phyloP scores from a whole-genome alignment of 495 filamentous ascomycete species.

The Durotheca rogersii region DNA sequence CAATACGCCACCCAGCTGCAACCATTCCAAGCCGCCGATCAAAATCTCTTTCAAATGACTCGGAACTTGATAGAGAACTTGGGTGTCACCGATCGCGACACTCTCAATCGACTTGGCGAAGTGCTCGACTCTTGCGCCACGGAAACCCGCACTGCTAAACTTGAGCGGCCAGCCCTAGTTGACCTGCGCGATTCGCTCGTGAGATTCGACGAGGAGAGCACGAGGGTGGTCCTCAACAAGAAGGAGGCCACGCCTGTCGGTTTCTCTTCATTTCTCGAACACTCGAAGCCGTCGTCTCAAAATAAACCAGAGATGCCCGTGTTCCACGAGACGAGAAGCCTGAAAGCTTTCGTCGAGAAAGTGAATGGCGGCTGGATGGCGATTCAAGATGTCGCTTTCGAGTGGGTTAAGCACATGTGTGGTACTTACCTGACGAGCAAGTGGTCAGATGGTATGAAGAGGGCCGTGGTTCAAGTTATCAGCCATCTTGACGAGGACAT shows the following conservation, averaged over 20 bases:
- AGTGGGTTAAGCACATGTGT: slow-evolving; percentile 63
- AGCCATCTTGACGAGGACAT: slow-evolving; percentile 68
- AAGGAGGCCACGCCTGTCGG: slow-evolving; percentile 44
- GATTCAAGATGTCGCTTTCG: slow-evolving; percentile 63
- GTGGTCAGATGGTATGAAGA: slow-evolving; percentile 76
- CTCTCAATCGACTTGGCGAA: slow-evolving; percentile 51
- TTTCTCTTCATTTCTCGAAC: slow-evolving; percentile 74
- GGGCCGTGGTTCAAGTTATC: slow-evolving; percentile 65
- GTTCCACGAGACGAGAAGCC: slow-evolving; percentile 57
- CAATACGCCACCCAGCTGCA: slow-evolving; percentile 72
- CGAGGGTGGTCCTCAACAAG: slow-evolving; percentile 44
- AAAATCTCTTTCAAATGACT: slow-evolving; percentile 70
- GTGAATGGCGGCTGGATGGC: slow-evolving; percentile 58
- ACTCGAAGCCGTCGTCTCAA: slow-evolving; percentile 64
- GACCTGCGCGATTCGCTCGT: slow-evolving; percentile 46
- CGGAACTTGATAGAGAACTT: slow-evolving; percentile 66
- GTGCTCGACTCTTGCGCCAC: slow-evolving; percentile 52
- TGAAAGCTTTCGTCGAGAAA: slow-evolving; percentile 56
- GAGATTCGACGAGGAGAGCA: slow-evolving; percentile 45
- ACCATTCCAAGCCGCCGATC: slow-evolving; percentile 67
- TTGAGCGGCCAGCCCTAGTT: slow-evolving; percentile 39
- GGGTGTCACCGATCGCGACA: slow-evolving; percentile 57
- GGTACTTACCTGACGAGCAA: slow-evolving; percentile 61
- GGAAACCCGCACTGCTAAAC: slow-evolving; percentile 46
- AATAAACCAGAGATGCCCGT: slow-evolving; percentile 50